These are phyloP conservation scores for Aurinia saxatilis DNA, from an alignment of 345 rosid genomes.

Conservation along the genomic window DNA sequence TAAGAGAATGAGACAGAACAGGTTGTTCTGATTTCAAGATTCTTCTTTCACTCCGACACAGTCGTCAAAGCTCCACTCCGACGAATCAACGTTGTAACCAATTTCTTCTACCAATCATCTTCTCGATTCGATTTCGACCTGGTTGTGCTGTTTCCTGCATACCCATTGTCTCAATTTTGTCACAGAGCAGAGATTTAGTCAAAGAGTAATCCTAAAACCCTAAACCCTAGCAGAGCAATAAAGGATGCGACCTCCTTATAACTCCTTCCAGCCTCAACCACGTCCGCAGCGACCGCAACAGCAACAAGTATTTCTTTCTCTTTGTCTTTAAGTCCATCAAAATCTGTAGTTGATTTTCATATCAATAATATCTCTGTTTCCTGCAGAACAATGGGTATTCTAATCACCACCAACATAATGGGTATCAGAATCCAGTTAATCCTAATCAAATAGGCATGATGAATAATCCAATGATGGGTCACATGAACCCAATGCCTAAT, in stretches of 20 bases:
- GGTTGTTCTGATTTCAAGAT: no score
- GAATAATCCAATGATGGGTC: slow-evolving; percentile 32
- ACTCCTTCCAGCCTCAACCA: background rate
- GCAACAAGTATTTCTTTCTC: slow-evolving; percentile 27
- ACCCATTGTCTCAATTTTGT: no score
- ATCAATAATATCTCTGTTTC: background rate
- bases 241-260: slow-evolving; percentile 29
- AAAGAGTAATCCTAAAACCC: slow-evolving; percentile 30
- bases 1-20: no score
- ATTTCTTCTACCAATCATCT: background rate
- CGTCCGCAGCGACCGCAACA: slow-evolving; percentile 11
- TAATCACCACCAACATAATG: slow-evolving; percentile 6
- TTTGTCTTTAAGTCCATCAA: background rate
- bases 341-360: slow-evolving; percentile 12
- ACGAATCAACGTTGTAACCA: slow-evolving; percentile 11
- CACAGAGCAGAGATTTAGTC: no score
- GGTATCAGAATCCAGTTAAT: slow-evolving; percentile 28
- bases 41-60: no score
- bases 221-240: slow-evolving; percentile 4
- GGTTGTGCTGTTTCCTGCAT: background rate
- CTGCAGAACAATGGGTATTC: slow-evolving; percentile 22
- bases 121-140: no score
- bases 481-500: slow-evolving; percentile 25
- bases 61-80: slow-evolving; percentile 20
- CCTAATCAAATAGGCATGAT: slow-evolving; percentile 33